Base-by-base conservation (phyloP, 148 eudicot genomes). In the Persicaria maculosa region DNA sequence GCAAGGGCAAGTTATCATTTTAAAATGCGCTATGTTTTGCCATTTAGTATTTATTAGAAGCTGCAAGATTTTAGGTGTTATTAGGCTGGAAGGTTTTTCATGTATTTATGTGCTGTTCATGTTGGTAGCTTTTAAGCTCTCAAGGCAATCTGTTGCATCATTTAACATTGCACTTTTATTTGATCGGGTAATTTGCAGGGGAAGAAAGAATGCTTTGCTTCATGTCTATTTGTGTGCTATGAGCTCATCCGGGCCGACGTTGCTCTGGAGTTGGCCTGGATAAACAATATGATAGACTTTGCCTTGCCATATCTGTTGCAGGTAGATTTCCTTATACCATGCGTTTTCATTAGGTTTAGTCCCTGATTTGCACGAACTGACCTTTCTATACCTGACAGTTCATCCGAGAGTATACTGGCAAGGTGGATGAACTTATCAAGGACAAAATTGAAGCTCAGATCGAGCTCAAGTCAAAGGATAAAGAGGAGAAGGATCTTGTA, bases 291-390 rank as follows among this genome's bases (percentile, higher is more conserved):
- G 97, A 82, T 93, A 6, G 98, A 93, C 80, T 93, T 93, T 78
- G 94, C 98, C 82, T 93, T 93, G 91, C 98, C 98, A 14, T 93
- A 91, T 77, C 91, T 93, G 44, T 83, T 93, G 79, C 98, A 93
- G 97, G 98, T 90, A 17, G 75, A 47, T 9, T 31, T 72, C 20
- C 36, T 45, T 9, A 8, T 59, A 70, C 11, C 5, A 17, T 50
- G 9, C 72, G 67, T n/a, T 19, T 1, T 17, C 31, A 4, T 53
- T 62, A 10, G 57, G 5, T n/a, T 68, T 10, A 20, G 7, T 40
- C 25, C 31, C 69, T 74, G 45, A 3, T 59, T 67, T 25, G 17
- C 31, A 43, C 58, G 69, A 44, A 44, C 48, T 25, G 45, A 17
- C 16, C 36, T 71, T 71, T 15, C 54, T 47, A 16, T 67, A 36